phyloP scores from a whole-genome alignment of 257 asterid genomes.

The Thymus quinquecostatus region DNA sequence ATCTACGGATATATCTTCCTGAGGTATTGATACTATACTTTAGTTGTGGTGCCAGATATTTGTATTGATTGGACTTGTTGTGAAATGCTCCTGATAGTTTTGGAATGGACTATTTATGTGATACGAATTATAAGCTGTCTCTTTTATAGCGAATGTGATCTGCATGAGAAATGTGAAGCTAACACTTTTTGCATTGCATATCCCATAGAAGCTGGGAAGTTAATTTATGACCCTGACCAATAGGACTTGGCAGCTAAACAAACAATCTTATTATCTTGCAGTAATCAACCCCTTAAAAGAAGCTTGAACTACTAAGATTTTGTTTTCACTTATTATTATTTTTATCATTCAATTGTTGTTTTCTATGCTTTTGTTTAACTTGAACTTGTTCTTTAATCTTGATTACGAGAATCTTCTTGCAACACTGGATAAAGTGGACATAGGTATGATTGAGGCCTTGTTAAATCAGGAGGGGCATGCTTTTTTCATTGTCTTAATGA shows the following conservation, averaged over 20 bases:
- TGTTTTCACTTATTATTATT: constrained; percentile 7
- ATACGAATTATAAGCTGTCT: constrained; percentile 15
- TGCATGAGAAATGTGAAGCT: background rate
- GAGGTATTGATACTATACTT: constrained; percentile 60
- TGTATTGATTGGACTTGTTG: background rate
- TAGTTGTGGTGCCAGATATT: constrained; percentile 6
- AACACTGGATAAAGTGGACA: constrained; percentile 4
- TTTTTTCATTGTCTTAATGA: constrained; percentile 8
- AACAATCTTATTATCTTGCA: constrained; percentile 11
- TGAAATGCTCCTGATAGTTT: constrained; percentile 7
- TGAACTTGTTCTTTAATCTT: constrained; percentile 14
- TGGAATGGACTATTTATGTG: constrained; percentile 3
- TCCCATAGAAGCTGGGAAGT: constrained; percentile 1
- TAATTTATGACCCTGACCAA: constrained; percentile 16
- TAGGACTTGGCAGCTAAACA: background rate
- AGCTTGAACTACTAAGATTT: constrained; percentile 19
- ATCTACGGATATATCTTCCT: constrained; percentile 94
- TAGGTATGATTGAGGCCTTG: constrained; percentile 22
- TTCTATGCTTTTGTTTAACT: constrained; percentile 13
- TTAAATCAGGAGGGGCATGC: constrained; percentile 7
- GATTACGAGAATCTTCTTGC: constrained; percentile 22
- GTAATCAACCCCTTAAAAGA: constrained; percentile 21
- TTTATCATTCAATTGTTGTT: background rate
- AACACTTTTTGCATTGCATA: constrained; percentile 8
- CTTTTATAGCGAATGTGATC: constrained; percentile 18